Percentiles rank a stretch among this genome's conserved stretches.
Evolutionary conservation across 768 basidiomycete genomes (phyloP).

Genomic region (Rhodocollybia butyracea): DNA sequence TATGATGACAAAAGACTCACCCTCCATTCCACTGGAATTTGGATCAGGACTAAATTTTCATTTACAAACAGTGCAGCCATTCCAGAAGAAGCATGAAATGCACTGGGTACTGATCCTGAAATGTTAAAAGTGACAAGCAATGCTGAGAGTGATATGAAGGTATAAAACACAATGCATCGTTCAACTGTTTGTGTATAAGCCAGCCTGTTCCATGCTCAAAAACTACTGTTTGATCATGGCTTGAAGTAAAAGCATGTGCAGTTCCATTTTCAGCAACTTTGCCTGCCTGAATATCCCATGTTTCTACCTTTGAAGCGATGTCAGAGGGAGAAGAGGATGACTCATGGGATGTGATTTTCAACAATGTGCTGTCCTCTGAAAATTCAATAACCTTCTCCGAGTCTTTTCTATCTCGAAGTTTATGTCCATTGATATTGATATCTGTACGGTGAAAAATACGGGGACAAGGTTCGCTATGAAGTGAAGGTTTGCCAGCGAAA

Average conservation of each 20-base stretch:
- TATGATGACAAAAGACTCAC: neutral
- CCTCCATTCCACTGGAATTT: neutral
- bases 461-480: no score
- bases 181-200: neutral
- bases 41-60: neutral
- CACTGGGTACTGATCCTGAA: neutral
- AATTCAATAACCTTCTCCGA: neutral
- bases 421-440: no score
- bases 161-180: neutral
- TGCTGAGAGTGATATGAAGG: neutral
- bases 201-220: neutral
- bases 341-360: neutral
- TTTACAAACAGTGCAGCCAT: neutral
- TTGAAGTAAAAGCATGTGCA: neutral
- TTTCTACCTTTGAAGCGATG: neutral
- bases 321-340: no score
- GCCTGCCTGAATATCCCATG: neutral
- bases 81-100: neutral
- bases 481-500: neutral
- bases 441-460: no score
- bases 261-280: neutral
- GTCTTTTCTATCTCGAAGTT: no score
- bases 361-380: neutral
- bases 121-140: neutral
- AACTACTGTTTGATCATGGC: neutral